Evolutionary conservation across 2,329 filamentous ascomycete species (phyloP).

Genomic region (Chrysoporthe austroafricana): DNA sequence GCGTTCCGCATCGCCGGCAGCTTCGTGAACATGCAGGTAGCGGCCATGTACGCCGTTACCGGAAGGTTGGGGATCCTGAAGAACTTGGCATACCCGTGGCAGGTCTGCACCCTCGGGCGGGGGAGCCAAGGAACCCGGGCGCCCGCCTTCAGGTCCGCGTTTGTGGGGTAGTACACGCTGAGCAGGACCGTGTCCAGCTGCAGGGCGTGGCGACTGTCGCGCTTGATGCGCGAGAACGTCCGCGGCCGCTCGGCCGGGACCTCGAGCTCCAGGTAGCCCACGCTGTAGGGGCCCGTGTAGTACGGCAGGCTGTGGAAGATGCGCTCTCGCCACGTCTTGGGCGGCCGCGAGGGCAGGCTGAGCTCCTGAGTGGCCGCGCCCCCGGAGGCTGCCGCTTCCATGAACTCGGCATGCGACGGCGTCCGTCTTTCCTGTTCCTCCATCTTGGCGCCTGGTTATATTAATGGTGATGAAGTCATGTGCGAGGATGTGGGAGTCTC

Average conservation of each 20-base stretch:
- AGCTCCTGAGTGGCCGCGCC: not conserved
- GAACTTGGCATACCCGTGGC: slow-evolving; percentile 66
- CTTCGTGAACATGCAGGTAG: slow-evolving; percentile 66
- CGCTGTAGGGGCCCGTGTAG: slow-evolving; percentile 68
- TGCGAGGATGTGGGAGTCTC: too few relatives aligned
- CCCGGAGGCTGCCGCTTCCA: not conserved
- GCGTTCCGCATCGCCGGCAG: slow-evolving; percentile 67
- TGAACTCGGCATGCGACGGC: not conserved
- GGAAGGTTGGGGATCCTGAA: slow-evolving; percentile 54
- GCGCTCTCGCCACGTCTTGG: slow-evolving; percentile 41
- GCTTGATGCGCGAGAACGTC: slow-evolving; percentile 45
- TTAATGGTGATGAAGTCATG: not conserved
- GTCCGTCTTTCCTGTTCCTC: slow-evolving; percentile 13
- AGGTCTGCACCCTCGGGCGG: slow-evolving; percentile 57
- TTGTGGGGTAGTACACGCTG: slow-evolving; percentile 67
- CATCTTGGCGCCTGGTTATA: not conserved
- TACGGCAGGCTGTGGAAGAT: slow-evolving; percentile 56
- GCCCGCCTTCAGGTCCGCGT: slow-evolving; percentile 40
- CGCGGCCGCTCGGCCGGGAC: slow-evolving; percentile 54
- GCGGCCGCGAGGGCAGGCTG: slow-evolving; percentile 33
- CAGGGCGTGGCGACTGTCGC: slow-evolving; percentile 44
- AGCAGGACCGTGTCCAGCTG: slow-evolving; percentile 62
- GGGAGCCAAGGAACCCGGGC: slow-evolving; percentile 66
- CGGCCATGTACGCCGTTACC: slow-evolving; percentile 56
- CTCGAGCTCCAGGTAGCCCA: slow-evolving; percentile 71